A percentile compares a stretch with the other conserved stretches of the same genome.
Evolutionary conservation across 1,139 yeast genomes (phyloP).

Genomic region (Yamadazyma dushanensis): DNA sequence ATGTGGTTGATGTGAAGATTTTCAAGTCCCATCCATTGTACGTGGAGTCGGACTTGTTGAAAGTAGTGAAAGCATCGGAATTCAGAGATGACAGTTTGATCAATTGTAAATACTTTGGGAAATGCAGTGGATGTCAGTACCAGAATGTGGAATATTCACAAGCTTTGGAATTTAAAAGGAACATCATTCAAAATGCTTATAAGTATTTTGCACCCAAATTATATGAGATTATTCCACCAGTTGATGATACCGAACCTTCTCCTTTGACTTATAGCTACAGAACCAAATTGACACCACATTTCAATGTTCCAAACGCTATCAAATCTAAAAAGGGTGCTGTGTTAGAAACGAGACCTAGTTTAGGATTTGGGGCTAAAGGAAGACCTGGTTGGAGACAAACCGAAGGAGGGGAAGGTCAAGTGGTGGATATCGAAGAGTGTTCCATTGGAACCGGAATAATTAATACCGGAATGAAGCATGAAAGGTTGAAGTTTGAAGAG

Average conservation of each 20-base stretch:
- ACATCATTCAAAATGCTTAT: conserved; percentile 81
- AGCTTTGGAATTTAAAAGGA: conserved; percentile 70
- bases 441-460: conserved; percentile 80
- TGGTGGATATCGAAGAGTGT: conserved; percentile 91
- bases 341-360: conserved; percentile 57
- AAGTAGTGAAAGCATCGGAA: conserved; percentile 46
- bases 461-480: conserved; percentile 72
- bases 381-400: conserved; percentile 66
- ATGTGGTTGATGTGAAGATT: conserved; percentile 64
- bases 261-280: conserved; percentile 78
- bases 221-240: conserved; percentile 51
- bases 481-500: conserved; percentile 53
- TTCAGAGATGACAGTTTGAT: conserved; percentile 53
- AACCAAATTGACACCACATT: conserved; percentile 95
- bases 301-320: conserved; percentile 65
- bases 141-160: conserved; percentile 73
- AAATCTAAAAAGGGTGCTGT: conserved; percentile 27
- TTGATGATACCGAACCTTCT: conserved; percentile 71
- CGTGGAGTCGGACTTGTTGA: conserved; percentile 72
- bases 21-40: conserved; percentile 77
- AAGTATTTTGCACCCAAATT: conserved; percentile 64
- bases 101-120: conserved; percentile 46
- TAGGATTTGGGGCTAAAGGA: conserved; percentile 89
- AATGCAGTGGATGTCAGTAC: conserved; percentile 84
- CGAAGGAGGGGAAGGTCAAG: conserved; percentile 52